These are phyloP conservation scores for Liquidambar formosana DNA, from an alignment of 164 flowering plant species.

Conservation along the genomic window DNA sequence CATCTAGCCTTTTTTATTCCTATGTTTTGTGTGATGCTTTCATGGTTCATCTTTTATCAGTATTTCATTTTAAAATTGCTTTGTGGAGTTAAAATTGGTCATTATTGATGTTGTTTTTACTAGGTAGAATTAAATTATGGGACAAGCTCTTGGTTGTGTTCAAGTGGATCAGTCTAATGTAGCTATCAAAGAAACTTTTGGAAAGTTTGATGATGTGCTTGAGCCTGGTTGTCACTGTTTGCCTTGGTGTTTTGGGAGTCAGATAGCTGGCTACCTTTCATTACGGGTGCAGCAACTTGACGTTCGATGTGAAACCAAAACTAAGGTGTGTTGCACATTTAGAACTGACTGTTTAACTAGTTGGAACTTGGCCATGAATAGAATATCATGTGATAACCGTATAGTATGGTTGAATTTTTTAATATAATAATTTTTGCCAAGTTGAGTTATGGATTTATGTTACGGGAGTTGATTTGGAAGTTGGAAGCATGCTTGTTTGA, in stretches of 20 bases:
- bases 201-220: constrained; percentile 72
- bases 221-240: constrained; percentile 80
- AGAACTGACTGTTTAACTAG: neutral
- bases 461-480: too few species aligned
- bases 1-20: too few species aligned
- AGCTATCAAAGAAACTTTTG: constrained; percentile 68
- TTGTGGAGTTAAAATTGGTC: neutral
- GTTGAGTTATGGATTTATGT: too few species aligned
- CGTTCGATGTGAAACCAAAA: constrained; percentile 86
- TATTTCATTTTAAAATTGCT: neutral
- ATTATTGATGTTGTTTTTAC: neutral
- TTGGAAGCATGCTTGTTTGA: neutral
- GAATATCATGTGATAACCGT: too few species aligned
- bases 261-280: constrained; percentile 64
- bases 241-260: constrained; percentile 75
- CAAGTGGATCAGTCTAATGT: constrained; percentile 81
- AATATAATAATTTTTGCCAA: too few species aligned
- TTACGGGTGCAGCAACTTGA: constrained; percentile 77
- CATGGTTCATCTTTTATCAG: too few species aligned
- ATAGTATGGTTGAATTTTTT: too few species aligned
- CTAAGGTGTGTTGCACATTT: constrained; percentile 51
- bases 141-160: constrained; percentile 58
- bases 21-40: too few species aligned
- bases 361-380: neutral
- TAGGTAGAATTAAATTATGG: constrained; percentile 44